Evolutionary conservation across 345 rosid genomes (phyloP).

Genomic region (Gossypium raimondii): DNA sequence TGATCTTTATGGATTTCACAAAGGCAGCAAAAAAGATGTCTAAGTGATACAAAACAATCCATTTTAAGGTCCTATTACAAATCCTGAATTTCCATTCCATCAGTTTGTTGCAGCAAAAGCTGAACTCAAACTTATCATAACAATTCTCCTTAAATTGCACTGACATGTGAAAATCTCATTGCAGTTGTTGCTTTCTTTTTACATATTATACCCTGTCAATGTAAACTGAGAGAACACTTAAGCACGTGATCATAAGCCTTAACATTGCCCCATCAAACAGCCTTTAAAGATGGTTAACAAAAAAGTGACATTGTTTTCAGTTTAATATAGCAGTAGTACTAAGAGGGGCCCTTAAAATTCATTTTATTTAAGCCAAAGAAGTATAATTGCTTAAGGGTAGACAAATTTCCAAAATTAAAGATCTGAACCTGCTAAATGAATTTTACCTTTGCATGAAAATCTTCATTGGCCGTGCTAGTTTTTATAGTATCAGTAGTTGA

Average conservation of each 20-base stretch:
- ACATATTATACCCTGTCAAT: not conserved
- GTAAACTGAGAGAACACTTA: not conserved
- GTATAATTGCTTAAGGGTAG: not conserved
- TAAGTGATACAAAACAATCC: not conserved
- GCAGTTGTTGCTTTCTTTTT: not conserved
- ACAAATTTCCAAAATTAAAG: not conserved
- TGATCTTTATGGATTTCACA: not conserved
- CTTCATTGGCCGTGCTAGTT: slow-evolving; percentile 26
- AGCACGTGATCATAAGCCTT: not conserved
- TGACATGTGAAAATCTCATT: not conserved
- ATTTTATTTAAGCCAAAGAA: not conserved
- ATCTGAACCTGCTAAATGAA: not conserved
- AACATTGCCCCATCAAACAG: not conserved
- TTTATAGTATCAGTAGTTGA: slow-evolving; percentile 33
- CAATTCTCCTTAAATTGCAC: not conserved
- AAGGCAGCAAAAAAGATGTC: not conserved
- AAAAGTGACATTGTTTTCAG: not conserved
- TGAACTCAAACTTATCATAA: not conserved
- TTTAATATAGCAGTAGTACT: not conserved
- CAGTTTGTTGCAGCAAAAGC: not conserved
- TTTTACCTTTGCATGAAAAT: slow-evolving; percentile 50
- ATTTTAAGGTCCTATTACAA: not conserved
- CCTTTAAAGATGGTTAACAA: not conserved
- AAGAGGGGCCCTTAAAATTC: not conserved
- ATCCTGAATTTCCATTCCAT: not conserved